Percentiles rank a stretch among this genome's conserved stretches.
Conservation (phyloP, 139 green algal species). For the Micractinium sp. region DNA sequence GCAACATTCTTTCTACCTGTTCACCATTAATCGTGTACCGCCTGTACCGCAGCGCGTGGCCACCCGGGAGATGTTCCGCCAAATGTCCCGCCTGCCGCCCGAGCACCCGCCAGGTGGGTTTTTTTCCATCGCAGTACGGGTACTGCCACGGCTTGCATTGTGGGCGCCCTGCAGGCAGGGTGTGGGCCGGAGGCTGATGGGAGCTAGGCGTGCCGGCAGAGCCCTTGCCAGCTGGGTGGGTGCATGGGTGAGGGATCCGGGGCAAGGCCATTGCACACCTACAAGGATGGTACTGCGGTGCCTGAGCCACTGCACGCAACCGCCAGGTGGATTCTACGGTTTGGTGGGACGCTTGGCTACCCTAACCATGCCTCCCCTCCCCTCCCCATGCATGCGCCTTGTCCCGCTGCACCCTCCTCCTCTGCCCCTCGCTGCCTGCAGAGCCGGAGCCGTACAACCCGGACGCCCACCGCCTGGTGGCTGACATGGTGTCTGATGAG, state of each 20-base stretch:
- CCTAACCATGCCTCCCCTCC: too few relatives aligned
- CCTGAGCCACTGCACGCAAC: too few relatives aligned
- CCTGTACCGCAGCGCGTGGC: background rate
- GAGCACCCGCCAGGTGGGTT: constrained; percentile 22
- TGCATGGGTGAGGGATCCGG: too few relatives aligned
- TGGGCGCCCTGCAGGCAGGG: background rate
- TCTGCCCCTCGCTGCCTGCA: background rate
- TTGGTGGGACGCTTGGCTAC: too few relatives aligned
- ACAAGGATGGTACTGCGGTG: too few relatives aligned
- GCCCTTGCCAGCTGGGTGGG: background rate
- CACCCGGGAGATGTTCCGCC: background rate
- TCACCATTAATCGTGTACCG: background rate
- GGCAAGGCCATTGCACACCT: too few relatives aligned
- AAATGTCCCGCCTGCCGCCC: constrained; percentile 22
- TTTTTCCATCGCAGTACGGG: too few relatives aligned
- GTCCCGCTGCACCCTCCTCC: too few relatives aligned
- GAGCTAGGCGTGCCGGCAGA: background rate
- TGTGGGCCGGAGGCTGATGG: background rate
- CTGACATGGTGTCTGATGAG: constrained; percentile 13
- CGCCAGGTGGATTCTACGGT: too few relatives aligned
- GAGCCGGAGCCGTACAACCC: background rate
- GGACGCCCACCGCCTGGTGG: constrained; percentile 13
- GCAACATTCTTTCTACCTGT: background rate
- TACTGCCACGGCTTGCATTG: background rate
- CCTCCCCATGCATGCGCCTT: too few relatives aligned